phyloP scores from a whole-genome alignment of 2,329 filamentous ascomycete genomes.

The Beauveria asiatica region DNA sequence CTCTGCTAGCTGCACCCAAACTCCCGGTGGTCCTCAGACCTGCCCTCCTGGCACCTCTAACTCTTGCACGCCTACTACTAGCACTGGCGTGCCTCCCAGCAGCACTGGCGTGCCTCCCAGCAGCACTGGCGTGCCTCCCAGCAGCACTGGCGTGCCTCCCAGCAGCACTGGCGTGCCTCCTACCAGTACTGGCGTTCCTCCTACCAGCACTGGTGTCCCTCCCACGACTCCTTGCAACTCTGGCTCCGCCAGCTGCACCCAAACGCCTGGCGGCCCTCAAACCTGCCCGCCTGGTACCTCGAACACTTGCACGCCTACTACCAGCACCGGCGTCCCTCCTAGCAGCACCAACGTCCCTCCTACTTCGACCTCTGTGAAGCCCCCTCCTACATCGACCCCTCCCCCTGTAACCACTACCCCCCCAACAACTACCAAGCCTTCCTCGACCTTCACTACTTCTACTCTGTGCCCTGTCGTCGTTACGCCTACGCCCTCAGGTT shows the following conservation, averaged over 20 bases:
- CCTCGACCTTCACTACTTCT: conserved; percentile 1
- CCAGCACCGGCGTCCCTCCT: neutral
- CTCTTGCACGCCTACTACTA: neutral
- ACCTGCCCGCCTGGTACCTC: no score
- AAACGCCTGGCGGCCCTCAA: no score
- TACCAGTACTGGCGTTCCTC: neutral
- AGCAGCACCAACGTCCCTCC: neutral
- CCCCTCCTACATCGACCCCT: neutral
- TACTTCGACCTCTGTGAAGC: neutral
- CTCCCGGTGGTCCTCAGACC: no score
- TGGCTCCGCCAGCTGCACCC: no score
- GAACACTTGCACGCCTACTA: neutral
- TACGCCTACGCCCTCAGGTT: neutral
- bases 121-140: neutral
- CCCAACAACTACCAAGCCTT: neutral
- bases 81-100: neutral
- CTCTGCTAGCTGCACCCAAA: no score
- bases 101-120: neutral
- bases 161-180: neutral
- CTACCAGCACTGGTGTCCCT: neutral
- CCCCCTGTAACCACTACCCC: neutral
- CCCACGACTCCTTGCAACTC: neutral
- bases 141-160: neutral
- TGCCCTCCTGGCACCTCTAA: no score
- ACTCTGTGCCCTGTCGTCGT: conserved; percentile 3